Evolutionary conservation across 208 protist genomes (phyloP).

Genomic region (Trypanosoma congolense): DNA sequence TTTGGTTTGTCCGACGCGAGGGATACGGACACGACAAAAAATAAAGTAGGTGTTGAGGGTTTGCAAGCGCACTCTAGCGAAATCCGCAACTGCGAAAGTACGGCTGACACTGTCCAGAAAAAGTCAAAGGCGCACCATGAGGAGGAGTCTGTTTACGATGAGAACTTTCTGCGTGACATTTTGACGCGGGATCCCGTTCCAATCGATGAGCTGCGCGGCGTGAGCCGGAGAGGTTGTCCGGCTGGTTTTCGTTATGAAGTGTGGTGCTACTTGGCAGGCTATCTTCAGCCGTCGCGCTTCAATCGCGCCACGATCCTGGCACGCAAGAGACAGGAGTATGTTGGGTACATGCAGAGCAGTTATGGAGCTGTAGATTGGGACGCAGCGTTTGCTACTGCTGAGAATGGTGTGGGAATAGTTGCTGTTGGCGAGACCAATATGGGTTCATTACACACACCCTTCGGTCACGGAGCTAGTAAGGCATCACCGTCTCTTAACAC

Average conservation of each 20-base stretch:
- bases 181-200: conserved; percentile 28
- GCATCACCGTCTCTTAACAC: conserved; percentile 18
- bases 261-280: conserved; percentile 57
- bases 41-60: conserved; percentile 8
- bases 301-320: conserved; percentile 31
- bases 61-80: not conserved
- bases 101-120: conserved; percentile 5
- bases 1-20: not conserved
- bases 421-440: conserved; percentile 16
- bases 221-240: conserved; percentile 58
- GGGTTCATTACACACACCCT: not conserved
- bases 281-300: conserved; percentile 37
- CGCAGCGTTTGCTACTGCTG: conserved; percentile 32
- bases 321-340: conserved; percentile 57
- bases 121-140: conserved; percentile 11
- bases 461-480: not conserved
- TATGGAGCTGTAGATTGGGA: conserved; percentile 60
- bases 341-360: conserved; percentile 36
- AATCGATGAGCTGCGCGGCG: conserved; percentile 33
- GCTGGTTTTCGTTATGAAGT: conserved; percentile 41
- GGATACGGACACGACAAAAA: conserved; percentile 1
- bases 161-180: conserved; percentile 24
- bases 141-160: conserved; percentile 6
- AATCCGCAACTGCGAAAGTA: conserved; percentile 4
- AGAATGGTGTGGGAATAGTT: conserved; percentile 14